Evolutionary conservation across 1,284 basidiomycete species (phyloP), one percentile per base, ranked within the genome.

Genomic region (Moniliophthora roreri): DNA sequence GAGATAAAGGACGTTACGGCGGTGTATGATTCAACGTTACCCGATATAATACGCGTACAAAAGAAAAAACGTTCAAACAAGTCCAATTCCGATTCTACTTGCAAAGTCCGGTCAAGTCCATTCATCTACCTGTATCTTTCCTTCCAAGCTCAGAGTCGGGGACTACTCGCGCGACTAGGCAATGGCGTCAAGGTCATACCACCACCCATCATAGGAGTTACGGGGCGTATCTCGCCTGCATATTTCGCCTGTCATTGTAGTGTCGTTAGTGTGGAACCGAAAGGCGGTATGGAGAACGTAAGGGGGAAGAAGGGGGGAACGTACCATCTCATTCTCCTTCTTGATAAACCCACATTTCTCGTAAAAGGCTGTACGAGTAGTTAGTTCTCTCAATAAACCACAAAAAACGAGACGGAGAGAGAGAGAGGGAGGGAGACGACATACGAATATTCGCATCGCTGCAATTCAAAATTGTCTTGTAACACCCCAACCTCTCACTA

Each of bases 401-500:
- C 48, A 61, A 58, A 34, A 9, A 56, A 67, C 54, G 41, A 46
- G 48, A 11, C 35, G 21, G 20, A 13, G 9, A 46, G 45, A 24
- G 38, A 52, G 47, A 28, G 23, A 42, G 48, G 10, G 47, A 44
- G 34, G n/a, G n/a, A n/a, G n/a, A n/a, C n/a, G 18, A 85, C 93
- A 72, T 68, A 97, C 95, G 87, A 59, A 95, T 89, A 64, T 98
- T 99, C 50, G 82, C 79, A 58, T 93, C 85, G 66, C 83, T 93
- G 71, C 96, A 99, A 69, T 99, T 97, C 63, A 99, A 73, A 60
- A 99, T 98, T 18, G 93, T 94, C 85, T 99, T 98, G 76, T 98
- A 98, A 71, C 91, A 86, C 24, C 94, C 87, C 57, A 76, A 73
- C 58, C 69, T 76, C 78, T 93, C 85, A 62, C 89, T 88, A 67